These are phyloP conservation scores for Pyrenophora graminea DNA, from an alignment of 2,329 filamentous ascomycete species.

Conservation along the genomic window DNA sequence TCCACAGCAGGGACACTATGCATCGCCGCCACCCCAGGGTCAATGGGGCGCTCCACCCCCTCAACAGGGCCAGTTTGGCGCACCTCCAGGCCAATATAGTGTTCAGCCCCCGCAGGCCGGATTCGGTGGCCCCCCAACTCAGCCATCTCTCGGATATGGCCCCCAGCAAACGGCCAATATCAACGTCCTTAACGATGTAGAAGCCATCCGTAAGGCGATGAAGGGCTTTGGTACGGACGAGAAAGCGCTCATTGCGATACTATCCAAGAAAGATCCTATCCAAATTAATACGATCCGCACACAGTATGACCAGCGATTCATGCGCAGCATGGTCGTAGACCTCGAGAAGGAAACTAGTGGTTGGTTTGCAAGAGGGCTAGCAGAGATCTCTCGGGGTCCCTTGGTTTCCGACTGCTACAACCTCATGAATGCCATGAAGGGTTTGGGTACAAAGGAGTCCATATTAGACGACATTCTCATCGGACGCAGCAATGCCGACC, in stretches of 20 bases:
- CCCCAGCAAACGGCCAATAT: slow-evolving; percentile 62
- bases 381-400: slow-evolving; percentile 78
- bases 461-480: slow-evolving; percentile 87
- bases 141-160: slow-evolving; percentile 72
- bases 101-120: slow-evolving; percentile 31
- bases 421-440: slow-evolving; percentile 72
- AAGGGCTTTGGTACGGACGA: slow-evolving; percentile 94
- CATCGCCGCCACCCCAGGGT: slow-evolving; percentile 28
- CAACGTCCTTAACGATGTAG: slow-evolving; percentile 70
- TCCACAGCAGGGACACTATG: slow-evolving; percentile 22
- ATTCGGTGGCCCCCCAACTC: slow-evolving; percentile 44
- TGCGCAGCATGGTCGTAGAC: slow-evolving; percentile 71
- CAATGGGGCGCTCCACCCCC: slow-evolving; percentile 38
- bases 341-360: slow-evolving; percentile 75
- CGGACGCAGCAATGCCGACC: slow-evolving; percentile 80
- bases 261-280: slow-evolving; percentile 75
- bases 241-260: slow-evolving; percentile 69
- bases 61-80: slow-evolving; percentile 26
- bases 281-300: slow-evolving; percentile 68
- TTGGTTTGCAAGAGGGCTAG: slow-evolving; percentile 74
- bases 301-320: slow-evolving; percentile 66
- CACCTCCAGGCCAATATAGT: slow-evolving; percentile 23
- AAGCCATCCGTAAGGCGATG: slow-evolving; percentile 79
- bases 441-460: slow-evolving; percentile 82
- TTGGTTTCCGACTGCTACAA: slow-evolving; percentile 74